These are phyloP conservation scores for Brassica rapa DNA, from an alignment of 345 rosid genomes.

Conservation along the genomic window DNA sequence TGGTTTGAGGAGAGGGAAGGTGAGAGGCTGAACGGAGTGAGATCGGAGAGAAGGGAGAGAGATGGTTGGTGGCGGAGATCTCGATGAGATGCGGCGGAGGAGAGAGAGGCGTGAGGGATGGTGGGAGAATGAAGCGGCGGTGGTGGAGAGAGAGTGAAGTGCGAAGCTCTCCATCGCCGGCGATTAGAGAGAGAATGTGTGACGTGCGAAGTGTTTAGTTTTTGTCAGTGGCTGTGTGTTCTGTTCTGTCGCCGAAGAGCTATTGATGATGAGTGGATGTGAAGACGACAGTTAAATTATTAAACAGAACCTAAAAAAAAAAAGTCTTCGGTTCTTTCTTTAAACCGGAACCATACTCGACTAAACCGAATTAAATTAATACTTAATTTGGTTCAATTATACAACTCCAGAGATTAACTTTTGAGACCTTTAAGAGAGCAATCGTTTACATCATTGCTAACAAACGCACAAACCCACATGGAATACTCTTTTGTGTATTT, in stretches of 20 bases:
- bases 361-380: not conserved
- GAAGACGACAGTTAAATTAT: slow-evolving; percentile 14
- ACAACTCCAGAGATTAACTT: too few relatives aligned
- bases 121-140: slow-evolving; percentile 37
- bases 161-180: slow-evolving; percentile 71
- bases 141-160: slow-evolving; percentile 54
- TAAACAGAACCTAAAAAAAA: slow-evolving; percentile 9
- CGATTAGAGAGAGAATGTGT: slow-evolving; percentile 14
- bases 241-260: slow-evolving; percentile 25
- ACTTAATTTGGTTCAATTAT: not conserved
- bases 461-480: not conserved
- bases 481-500: not conserved
- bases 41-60: slow-evolving; percentile 42
- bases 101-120: slow-evolving; percentile 43
- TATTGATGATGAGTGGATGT: slow-evolving; percentile 28
- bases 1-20: slow-evolving; percentile 45
- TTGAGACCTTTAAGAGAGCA: too few relatives aligned
- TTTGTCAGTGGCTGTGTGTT: not conserved
- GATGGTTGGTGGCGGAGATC: slow-evolving; percentile 43
- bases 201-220: not conserved
- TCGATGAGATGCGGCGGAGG: slow-evolving; percentile 48
- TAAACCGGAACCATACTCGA: not conserved
- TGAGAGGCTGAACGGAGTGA: slow-evolving; percentile 43
- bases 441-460: not conserved
- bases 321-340: not conserved